Base-by-base conservation (phyloP, 1,139 yeast genomes). In the Taphrina betulina region DNA sequence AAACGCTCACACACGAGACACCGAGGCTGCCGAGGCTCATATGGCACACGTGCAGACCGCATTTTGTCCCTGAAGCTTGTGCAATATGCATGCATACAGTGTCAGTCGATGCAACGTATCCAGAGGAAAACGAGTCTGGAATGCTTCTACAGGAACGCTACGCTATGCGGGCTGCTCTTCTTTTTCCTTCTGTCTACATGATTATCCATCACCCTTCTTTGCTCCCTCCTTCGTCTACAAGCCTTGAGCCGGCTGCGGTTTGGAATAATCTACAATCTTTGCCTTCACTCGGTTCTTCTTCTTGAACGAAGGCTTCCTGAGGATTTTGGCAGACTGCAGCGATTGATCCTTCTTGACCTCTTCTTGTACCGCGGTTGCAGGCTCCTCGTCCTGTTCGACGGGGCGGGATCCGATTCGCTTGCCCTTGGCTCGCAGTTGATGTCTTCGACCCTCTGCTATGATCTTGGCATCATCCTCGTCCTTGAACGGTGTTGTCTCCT, bases 401-500 rank as follows among this genome's bases (percentile, higher is more conserved):
- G 54, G 54, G 12, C 44, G 19, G 5, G 54, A 38, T 14, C 54
- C 54, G 2, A 50, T 17, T 10, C 54, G 22, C 41, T 50, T 50
- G n/a, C 54, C 54, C 33, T 50, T 50, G 7, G 44, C 44, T 31
- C 54, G 40, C 38, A 50, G 29, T 19, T 38, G 34, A 40, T 50
- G 54, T 26, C 54, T 83, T 65, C 85, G 77, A 51, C 95, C 76
- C 69, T 82, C 81, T 63, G 82, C 85, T 65, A 90, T 85, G 66
- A 87, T 75, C 52, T 78, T 80, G 62, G 78, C 77, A 74, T 90
- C 98, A 62, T 81, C 94, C 34, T 77, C 83, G 53, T 82, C 80
- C 60, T 76, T 77, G 57, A 96, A 92, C 66, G 90, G 90, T 71
- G 92, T 96, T n/a, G n/a, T n/a, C 61, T 75, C 89, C 2, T 45